A percentile compares a stretch with the other conserved stretches of the same genome.
Evolutionary conservation across 2,329 filamentous ascomycete species (phyloP).

Genomic region (Ceratocystiopsis sp.): DNA sequence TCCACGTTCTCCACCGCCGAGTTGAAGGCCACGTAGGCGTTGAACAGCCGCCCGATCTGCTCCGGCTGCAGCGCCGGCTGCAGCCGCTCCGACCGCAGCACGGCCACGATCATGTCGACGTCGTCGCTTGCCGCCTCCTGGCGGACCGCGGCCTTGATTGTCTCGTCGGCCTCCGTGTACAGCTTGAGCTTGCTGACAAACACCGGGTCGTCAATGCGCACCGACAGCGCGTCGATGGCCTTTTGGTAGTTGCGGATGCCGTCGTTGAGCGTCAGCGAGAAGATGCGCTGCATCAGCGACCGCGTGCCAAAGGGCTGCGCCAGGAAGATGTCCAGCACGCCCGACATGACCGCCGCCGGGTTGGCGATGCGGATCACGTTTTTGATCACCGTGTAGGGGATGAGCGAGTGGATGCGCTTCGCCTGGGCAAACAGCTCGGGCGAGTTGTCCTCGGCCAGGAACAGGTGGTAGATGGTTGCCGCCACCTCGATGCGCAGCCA

Average conservation of each 20-base stretch:
- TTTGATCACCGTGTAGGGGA: slow-evolving; percentile 86
- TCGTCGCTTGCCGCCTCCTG: slow-evolving; percentile 55
- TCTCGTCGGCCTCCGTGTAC: slow-evolving; percentile 61
- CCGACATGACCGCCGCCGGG: slow-evolving; percentile 92
- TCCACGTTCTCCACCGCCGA: slow-evolving; percentile 84
- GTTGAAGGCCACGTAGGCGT: slow-evolving; percentile 93
- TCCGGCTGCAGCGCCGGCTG: slow-evolving; percentile 51
- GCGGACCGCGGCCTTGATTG: slow-evolving; percentile 56
- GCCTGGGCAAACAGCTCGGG: slow-evolving; percentile 89
- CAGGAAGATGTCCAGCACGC: slow-evolving; percentile 83
- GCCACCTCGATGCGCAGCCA: slow-evolving; percentile 96
- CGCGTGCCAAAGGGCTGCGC: slow-evolving; percentile 86
- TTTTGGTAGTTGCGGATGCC: slow-evolving; percentile 76
- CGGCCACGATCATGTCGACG: slow-evolving; percentile 70
- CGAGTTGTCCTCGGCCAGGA: slow-evolving; percentile 95
- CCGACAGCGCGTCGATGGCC: slow-evolving; percentile 60
- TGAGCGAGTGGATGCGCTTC: slow-evolving; percentile 83
- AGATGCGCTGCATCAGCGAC: slow-evolving; percentile 85
- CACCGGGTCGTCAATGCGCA: slow-evolving; percentile 65
- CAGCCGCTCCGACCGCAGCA: slow-evolving; percentile 64
- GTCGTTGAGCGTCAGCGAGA: slow-evolving; percentile 78
- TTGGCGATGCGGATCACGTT: slow-evolving; percentile 95
- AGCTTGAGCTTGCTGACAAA: slow-evolving; percentile 67
- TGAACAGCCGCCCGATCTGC: slow-evolving; percentile 75
- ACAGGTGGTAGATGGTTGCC: slow-evolving; percentile 90